phyloP scores from a whole-genome alignment of 176 grass and related monocot genomes.

The Oryza punctata region DNA sequence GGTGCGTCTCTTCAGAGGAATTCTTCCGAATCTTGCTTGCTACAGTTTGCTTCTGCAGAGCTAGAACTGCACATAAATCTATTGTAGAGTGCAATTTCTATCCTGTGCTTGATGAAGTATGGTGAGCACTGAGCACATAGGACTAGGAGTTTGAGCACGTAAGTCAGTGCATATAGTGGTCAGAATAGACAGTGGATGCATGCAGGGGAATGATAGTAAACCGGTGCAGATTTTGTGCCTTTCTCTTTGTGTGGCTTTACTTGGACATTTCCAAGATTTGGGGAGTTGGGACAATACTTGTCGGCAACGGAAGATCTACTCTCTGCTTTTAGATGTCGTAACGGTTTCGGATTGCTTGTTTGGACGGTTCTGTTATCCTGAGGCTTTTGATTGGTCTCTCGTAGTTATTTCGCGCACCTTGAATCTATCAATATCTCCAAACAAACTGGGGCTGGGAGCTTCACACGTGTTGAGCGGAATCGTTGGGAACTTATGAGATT shows the following conservation, averaged over 20 bases:
- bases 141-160: not conserved
- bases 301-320: not conserved
- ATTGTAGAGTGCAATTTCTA: not conserved
- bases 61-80: not conserved
- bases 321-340: conserved; percentile 6
- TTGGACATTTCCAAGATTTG: not conserved
- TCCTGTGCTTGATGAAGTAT: not conserved
- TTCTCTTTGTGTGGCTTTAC: not conserved
- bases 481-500: conserved; percentile 1
- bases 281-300: not conserved
- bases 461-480: not conserved
- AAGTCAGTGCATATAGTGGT: not conserved
- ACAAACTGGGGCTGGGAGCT: not conserved
- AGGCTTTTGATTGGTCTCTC: not conserved
- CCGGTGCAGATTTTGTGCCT: not conserved
- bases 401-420: not conserved
- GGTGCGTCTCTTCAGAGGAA: conserved; percentile 38
- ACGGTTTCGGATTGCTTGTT: not conserved
- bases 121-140: not conserved
- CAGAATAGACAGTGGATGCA: not conserved
- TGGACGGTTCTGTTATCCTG: conserved; percentile 1
- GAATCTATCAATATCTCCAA: not conserved
- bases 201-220: not conserved
- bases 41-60: not conserved
- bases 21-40: not conserved